These are phyloP conservation scores for Hibiscus trionum DNA, from an alignment of 345 rosid genomes.

Conservation along the genomic window DNA sequence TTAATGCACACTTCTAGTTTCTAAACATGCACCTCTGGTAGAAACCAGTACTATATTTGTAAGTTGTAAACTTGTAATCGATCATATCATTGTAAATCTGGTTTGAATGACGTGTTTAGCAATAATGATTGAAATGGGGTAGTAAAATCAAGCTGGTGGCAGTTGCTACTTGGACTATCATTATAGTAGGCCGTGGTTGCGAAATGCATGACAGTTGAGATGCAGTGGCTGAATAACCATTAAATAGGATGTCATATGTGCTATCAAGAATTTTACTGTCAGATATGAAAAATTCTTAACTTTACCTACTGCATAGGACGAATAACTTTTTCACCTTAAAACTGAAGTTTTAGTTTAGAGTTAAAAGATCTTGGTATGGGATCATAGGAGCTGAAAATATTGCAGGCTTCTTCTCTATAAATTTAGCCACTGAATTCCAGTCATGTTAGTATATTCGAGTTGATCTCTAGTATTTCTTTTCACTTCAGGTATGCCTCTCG, in stretches of 20 bases:
- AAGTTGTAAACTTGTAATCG: neutral
- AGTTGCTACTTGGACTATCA: neutral
- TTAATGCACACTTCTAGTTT: neutral
- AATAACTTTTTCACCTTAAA: neutral
- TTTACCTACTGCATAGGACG: neutral
- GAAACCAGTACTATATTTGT: neutral
- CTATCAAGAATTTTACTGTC: neutral
- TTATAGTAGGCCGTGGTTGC: neutral
- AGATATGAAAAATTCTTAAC: neutral
- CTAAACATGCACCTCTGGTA: neutral
- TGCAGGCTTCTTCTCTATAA: neutral
- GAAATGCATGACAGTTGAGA: neutral
- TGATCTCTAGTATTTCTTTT: slow-evolving; percentile 1
- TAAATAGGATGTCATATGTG: neutral
- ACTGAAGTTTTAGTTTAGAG: neutral
- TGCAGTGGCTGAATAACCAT: neutral
- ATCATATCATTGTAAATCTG: neutral
- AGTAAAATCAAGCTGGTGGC: neutral
- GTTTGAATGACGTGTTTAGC: neutral
- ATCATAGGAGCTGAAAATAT: neutral
- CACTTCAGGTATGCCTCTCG: slow-evolving; percentile 54
- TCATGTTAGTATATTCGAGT: neutral
- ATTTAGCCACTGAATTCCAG: neutral
- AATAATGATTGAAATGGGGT: neutral
- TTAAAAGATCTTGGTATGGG: neutral